Percentiles rank a stretch among this genome's conserved stretches.
These are phyloP conservation scores for Penicillium janthinellum DNA, from an alignment of 2,329 filamentous ascomycete species.

Conservation along the genomic window DNA sequence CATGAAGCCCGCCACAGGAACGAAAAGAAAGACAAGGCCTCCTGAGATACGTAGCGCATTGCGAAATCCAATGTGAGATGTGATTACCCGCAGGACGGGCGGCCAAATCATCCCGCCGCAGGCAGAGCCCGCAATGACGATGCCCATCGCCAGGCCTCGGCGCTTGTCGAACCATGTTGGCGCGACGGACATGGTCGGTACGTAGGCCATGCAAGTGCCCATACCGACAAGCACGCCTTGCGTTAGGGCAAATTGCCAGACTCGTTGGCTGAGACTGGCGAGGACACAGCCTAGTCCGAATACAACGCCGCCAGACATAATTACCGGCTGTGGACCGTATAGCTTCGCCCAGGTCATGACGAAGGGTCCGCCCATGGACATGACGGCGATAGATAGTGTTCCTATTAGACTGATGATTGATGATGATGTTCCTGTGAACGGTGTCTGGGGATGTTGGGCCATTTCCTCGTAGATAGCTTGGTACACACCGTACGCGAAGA, in stretches of 20 bases:
- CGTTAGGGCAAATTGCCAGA: slow-evolving; percentile 39
- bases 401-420: slow-evolving; percentile 45
- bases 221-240: slow-evolving; percentile 45
- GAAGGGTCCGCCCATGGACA: slow-evolving; percentile 43
- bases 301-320: slow-evolving; percentile 37
- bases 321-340: slow-evolving; percentile 36
- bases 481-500: slow-evolving; percentile 47
- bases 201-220: slow-evolving; percentile 43
- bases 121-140: slow-evolving; percentile 43
- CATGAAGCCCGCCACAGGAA: slow-evolving; percentile 28
- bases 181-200: slow-evolving; percentile 42
- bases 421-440: slow-evolving; percentile 39
- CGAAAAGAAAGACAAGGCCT: slow-evolving; percentile 33
- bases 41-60: slow-evolving; percentile 41
- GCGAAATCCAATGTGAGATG: slow-evolving; percentile 40
- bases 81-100: slow-evolving; percentile 36
- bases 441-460: slow-evolving; percentile 26
- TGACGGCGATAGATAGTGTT: slow-evolving; percentile 40
- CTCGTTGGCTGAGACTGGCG: slow-evolving; percentile 35
- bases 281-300: slow-evolving; percentile 39
- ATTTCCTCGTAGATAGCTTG: slow-evolving; percentile 45
- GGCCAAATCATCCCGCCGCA: slow-evolving; percentile 46
- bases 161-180: slow-evolving; percentile 44
- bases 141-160: slow-evolving; percentile 44
- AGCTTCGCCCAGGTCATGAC: slow-evolving; percentile 40